Evolutionary conservation across 139 green algal genomes (phyloP).

Genomic region (Pleodorina starrii): DNA sequence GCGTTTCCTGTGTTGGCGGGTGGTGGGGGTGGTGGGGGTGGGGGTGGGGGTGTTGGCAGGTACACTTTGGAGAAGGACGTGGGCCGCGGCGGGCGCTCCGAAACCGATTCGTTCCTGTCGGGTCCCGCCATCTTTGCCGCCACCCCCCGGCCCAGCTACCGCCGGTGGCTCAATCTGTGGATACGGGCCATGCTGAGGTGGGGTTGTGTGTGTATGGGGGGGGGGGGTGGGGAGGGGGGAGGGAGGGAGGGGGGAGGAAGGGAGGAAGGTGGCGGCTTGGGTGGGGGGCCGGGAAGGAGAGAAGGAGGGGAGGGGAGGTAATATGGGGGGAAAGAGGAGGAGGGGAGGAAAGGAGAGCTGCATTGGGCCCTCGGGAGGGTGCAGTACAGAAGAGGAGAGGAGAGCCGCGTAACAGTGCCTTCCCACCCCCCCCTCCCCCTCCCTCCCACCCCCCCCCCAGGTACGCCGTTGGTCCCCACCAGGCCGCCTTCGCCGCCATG

Average conservation of each 20-base stretch:
- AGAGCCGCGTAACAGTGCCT: neutral
- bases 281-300: too few relatives aligned
- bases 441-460: neutral
- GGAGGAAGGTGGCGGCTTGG: too few relatives aligned
- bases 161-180: constrained; percentile 86
- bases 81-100: neutral
- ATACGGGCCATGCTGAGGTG: constrained; percentile 72
- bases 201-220: too few relatives aligned
- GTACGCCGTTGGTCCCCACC: constrained; percentile 45
- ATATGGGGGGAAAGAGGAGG: too few relatives aligned
- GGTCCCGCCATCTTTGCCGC: constrained; percentile 8
- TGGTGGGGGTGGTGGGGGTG: too few relatives aligned
- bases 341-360: too few relatives aligned
- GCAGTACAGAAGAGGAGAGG: too few relatives aligned
- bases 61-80: constrained; percentile 48
- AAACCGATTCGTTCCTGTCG: constrained; percentile 11
- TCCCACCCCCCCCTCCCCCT: neutral
- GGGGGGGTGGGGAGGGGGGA: neutral
- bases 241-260: neutral
- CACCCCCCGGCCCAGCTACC: constrained; percentile 65
- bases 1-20: too few relatives aligned
- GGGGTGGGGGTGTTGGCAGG: too few relatives aligned
- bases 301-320: too few relatives aligned
- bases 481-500: constrained; percentile 75
- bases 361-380: too few relatives aligned